Evolutionary conservation across 306 rosid genomes (phyloP).

Genomic region (Clitoria ternatea): DNA sequence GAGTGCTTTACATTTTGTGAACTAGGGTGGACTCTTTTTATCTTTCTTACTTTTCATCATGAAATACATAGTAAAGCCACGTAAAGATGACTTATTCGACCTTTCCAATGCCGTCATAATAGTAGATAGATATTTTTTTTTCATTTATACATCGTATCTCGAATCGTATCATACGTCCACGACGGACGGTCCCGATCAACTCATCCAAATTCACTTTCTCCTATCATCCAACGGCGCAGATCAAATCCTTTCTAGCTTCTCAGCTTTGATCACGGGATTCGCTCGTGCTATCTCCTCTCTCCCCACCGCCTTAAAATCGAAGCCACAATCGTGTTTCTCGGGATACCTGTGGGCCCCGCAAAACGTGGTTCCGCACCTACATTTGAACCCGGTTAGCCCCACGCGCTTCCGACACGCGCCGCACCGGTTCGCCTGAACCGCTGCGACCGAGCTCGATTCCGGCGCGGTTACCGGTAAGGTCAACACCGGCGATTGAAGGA

Average conservation of each 20-base stretch:
- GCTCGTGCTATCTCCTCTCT: slow-evolving; percentile 81
- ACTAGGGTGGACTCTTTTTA: slow-evolving; percentile 14
- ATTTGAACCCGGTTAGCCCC: slow-evolving; percentile 79
- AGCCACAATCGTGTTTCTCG: slow-evolving; percentile 79
- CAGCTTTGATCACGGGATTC: slow-evolving; percentile 73
- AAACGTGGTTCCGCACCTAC: slow-evolving; percentile 73
- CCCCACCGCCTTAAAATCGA: slow-evolving; percentile 77
- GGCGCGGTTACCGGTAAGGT: slow-evolving; percentile 13
- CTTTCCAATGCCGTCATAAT: neutral
- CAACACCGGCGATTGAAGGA: slow-evolving; percentile 24
- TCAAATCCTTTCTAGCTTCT: slow-evolving; percentile 71
- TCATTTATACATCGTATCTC: slow-evolving; percentile 3
- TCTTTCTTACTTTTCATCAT: no score
- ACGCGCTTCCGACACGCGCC: slow-evolving; percentile 67
- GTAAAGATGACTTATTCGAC: slow-evolving; percentile 26
- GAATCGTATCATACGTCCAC: neutral
- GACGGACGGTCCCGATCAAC: slow-evolving; percentile 18
- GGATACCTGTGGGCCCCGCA: slow-evolving; percentile 93
- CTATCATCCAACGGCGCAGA: slow-evolving; percentile 20
- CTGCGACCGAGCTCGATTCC: neutral
- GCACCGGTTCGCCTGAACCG: slow-evolving; percentile 55
- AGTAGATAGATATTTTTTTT: slow-evolving; percentile 16
- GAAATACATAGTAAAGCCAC: slow-evolving; percentile 28
- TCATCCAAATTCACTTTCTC: neutral
- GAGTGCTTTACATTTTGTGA: neutral